Evolutionary conservation across 2,329 filamentous ascomycete species (phyloP).

Genomic region (Fusarium abutilonis): DNA sequence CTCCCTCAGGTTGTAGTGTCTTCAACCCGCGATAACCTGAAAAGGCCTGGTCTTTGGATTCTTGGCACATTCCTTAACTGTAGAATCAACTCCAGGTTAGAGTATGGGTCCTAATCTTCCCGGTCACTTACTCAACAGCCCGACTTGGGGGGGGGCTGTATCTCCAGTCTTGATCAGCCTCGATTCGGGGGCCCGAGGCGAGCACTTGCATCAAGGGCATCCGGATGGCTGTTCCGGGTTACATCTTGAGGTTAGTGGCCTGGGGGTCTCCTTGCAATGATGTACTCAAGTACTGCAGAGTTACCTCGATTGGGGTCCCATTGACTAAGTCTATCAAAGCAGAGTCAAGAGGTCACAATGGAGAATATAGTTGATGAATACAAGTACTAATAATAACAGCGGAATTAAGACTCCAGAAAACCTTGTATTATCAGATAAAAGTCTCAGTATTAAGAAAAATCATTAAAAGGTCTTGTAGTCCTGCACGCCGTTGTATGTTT

Average conservation of each 20-base stretch:
- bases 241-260: conserved; percentile 7
- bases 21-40: neutral
- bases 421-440: no score
- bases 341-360: neutral
- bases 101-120: conserved; percentile 17
- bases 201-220: conserved; percentile 26
- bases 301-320: neutral
- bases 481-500: neutral
- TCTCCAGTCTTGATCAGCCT: conserved; percentile 9
- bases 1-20: neutral
- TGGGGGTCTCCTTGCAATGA: neutral
- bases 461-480: neutral
- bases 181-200: conserved; percentile 6
- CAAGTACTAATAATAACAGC: neutral
- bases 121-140: neutral
- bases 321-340: neutral
- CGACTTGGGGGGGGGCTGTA: conserved; percentile 1
- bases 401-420: neutral
- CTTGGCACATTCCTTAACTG: conserved; percentile 28
- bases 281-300: conserved; percentile 2
- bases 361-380: neutral
- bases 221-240: conserved; percentile 16
- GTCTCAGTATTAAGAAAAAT: no score
- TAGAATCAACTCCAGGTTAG: neutral
- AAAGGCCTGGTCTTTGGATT: neutral